These are phyloP conservation scores for Umbelopsis isabellina DNA, from an alignment of 192 early-diverging fungal species.

Conservation along the genomic window DNA sequence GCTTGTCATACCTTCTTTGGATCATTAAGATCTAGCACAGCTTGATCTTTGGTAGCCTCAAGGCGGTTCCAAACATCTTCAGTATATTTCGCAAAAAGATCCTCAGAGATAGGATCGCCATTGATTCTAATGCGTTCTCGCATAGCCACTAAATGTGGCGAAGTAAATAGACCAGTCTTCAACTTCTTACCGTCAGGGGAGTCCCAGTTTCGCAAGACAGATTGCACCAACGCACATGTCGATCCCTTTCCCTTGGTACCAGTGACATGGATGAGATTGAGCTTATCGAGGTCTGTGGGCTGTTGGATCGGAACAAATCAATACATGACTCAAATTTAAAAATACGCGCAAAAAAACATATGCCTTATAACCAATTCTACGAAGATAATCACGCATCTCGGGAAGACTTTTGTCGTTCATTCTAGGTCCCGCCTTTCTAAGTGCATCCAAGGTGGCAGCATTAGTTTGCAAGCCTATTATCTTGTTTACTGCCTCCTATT, in stretches of 20 bases:
- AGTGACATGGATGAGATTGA: conserved; percentile 80
- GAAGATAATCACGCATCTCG: conserved; percentile 68
- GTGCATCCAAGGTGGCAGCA: conserved; percentile 69
- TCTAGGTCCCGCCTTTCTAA: conserved; percentile 67
- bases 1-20: conserved; percentile 29
- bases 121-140: conserved; percentile 95
- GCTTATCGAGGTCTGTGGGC: conserved; percentile 68
- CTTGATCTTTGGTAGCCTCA: conserved; percentile 52
- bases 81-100: conserved; percentile 85
- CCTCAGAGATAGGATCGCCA: conserved; percentile 75
- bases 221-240: conserved; percentile 79
- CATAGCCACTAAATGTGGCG: conserved; percentile 90
- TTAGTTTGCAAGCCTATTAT: conserved; percentile 91
- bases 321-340: conserved; percentile 31
- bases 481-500: conserved; percentile 74
- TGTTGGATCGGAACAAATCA: conserved; percentile 29
- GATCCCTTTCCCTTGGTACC: conserved; percentile 92
- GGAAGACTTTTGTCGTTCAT: conserved; percentile 64
- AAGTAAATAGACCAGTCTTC: conserved; percentile 83
- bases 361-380: conserved; percentile 77
- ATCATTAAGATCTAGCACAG: conserved; percentile 44
- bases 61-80: conserved; percentile 84
- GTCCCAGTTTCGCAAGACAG: conserved; percentile 64
- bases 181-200: conserved; percentile 31
- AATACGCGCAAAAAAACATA: conserved; percentile 26